Evolutionary conservation across 192 early-diverging fungal species (phyloP).

Genomic region (Funneliformis mosseae): DNA sequence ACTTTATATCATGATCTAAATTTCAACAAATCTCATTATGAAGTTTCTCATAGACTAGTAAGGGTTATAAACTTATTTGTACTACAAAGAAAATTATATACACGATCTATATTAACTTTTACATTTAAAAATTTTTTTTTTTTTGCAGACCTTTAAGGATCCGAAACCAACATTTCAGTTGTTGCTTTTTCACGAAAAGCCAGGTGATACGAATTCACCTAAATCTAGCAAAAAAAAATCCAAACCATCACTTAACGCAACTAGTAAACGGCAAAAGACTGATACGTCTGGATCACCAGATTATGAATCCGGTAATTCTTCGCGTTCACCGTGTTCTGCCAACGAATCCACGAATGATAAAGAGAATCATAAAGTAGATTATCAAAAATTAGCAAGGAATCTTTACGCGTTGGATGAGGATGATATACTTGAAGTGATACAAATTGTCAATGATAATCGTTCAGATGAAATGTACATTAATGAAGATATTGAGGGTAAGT

Average conservation of each 20-base stretch:
- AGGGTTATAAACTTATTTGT: background rate
- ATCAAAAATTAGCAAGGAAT: conserved; percentile 42
- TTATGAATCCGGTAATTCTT: conserved; percentile 24
- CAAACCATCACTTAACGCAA: conserved; percentile 4
- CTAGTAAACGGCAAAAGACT: conserved; percentile 4
- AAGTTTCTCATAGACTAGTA: conserved; percentile 48
- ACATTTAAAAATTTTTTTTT: background rate
- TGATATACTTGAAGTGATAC: conserved; percentile 43
- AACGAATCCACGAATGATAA: conserved; percentile 6
- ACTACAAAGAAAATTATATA: too few relatives aligned
- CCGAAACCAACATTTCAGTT: background rate
- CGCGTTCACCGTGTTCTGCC: background rate
- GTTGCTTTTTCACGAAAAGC: background rate
- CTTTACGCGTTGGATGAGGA: conserved; percentile 42
- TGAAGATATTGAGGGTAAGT: conserved; percentile 47
- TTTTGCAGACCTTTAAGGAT: conserved; percentile 1
- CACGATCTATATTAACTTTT: background rate
- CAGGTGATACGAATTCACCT: background rate
- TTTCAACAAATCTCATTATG: conserved; percentile 51
- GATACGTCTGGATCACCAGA: background rate
- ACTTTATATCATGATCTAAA: conserved; percentile 56
- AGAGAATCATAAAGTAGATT: conserved; percentile 35
- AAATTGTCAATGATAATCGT: conserved; percentile 43
- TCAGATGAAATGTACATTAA: conserved; percentile 48
- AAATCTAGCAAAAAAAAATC: conserved; percentile 10